Evolutionary conservation across 805 yeast genomes (phyloP), one percentile per base, ranked within the genome.

Genomic region (Ogataea populi-albae): DNA sequence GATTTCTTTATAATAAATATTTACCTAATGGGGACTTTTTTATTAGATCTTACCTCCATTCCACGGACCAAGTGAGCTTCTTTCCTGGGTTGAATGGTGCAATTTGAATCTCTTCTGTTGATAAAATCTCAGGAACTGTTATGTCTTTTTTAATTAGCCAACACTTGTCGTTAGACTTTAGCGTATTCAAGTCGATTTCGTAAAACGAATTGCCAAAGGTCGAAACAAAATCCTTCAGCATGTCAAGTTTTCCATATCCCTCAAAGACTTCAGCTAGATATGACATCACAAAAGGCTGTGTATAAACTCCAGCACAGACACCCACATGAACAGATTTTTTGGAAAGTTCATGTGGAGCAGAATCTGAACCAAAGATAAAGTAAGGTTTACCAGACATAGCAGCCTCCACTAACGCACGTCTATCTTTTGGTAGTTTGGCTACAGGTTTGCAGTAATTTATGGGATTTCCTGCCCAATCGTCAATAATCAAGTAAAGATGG

Each of bases 231-330:
- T 66, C 75, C 50, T 73, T 78, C 48, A 93, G 68, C 38, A 74
- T 75, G 28, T 81, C 81, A 28, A 93, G 63, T 43, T 78, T 74
- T 10, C 73, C 79, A 14, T 64, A 71, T 35, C 69, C 61, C 18
- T 85, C 95, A 53, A 94, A 93, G 1, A 85, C 76, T 59, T 89
- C 83, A 3, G 98, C 97, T 18, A 93, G 65, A 47, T 91, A 93
- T 6, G 88, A 69, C 14, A 93, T 61, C 2, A 84, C 95, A 49
- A 76, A 76, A 16, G 86, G 74, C 61, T 93, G 98, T 2, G 98
- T 86, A 63, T 75, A 93, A 6, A 93, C 96, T 54, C 99, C 99
- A n/a, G 99, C 99, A 53, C 97, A 87, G 12, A 91, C 97, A 16
- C 89, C 91, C 23, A 69, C 66, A 47, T 78, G 87, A 42, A 73